Conservation (phyloP, 768 basidiomycete genomes). For the Leccinum olivaceopallidum region DNA sequence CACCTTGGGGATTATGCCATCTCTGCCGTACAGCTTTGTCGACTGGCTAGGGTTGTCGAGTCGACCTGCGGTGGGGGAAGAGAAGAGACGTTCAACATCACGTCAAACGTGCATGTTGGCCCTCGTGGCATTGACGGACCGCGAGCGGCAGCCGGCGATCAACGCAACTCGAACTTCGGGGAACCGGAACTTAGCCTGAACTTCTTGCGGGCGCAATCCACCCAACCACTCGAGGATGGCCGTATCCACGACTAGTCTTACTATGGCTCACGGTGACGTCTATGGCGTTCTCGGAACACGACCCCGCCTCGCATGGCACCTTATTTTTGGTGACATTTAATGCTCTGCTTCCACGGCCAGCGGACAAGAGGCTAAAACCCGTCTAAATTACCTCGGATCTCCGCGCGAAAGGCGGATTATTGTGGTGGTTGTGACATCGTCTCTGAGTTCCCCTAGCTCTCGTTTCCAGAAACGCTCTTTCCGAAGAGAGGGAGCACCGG, state of each 20-base stretch:
- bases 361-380: background rate
- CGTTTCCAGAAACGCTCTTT: constrained; percentile 5
- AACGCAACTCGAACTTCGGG: background rate
- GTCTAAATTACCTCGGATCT: background rate
- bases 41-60: constrained; percentile 6
- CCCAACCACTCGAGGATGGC: constrained; percentile 19
- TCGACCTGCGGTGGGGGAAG: constrained; percentile 11
- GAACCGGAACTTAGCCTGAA: background rate
- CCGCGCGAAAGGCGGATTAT: constrained; percentile 1
- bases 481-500: background rate
- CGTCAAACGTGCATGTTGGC: constrained; percentile 12
- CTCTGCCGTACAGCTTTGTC: background rate
- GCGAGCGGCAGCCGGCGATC: constrained; percentile 15
- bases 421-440: background rate
- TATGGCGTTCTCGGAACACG: constrained; percentile 12
- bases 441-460: background rate
- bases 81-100: constrained; percentile 1
- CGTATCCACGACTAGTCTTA: background rate
- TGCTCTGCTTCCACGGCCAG: background rate
- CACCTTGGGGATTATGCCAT: background rate
- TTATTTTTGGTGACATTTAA: constrained; percentile 8
- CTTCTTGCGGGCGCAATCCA: constrained; percentile 1
- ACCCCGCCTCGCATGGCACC: constrained; percentile 2
- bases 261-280: constrained; percentile 9
- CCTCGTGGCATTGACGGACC: constrained; percentile 13